A percentile compares a stretch with the other conserved stretches of the same genome.
These are phyloP conservation scores for Albophoma yamanashiensis DNA, from an alignment of 2,329 filamentous ascomycete species.

Conservation along the genomic window DNA sequence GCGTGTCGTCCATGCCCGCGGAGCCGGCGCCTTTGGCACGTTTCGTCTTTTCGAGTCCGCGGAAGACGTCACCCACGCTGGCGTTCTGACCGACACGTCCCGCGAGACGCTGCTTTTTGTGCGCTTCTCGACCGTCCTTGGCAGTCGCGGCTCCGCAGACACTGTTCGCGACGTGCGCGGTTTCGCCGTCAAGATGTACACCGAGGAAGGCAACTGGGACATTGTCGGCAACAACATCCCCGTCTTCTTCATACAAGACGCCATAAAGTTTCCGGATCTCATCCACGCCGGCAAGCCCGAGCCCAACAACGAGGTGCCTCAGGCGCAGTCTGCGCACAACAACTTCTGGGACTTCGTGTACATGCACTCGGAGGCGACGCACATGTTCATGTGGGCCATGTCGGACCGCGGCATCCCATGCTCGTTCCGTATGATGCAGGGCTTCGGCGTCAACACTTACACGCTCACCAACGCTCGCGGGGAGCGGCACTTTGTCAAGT, in stretches of 20 bases:
- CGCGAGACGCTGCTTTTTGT: constrained; percentile 34
- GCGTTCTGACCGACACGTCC: constrained; percentile 42
- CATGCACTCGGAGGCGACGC: constrained; percentile 54
- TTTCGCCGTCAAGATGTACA: constrained; percentile 58
- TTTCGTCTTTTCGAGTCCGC: constrained; percentile 58
- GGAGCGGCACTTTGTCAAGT: constrained; percentile 65
- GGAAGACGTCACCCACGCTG: constrained; percentile 56
- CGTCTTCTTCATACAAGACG: constrained; percentile 61
- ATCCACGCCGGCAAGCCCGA: constrained; percentile 61
- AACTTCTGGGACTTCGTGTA: constrained; percentile 70
- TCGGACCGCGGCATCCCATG: constrained; percentile 63
- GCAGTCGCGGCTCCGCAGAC: constrained; percentile 65
- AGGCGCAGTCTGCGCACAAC: constrained; percentile 61
- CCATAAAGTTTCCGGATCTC: constrained; percentile 54
- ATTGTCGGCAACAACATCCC: constrained; percentile 60
- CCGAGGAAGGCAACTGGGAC: constrained; percentile 60
- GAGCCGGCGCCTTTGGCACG: constrained; percentile 58
- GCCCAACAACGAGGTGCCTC: constrained; percentile 63
- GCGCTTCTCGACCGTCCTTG: constrained; percentile 70
- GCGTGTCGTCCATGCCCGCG: constrained; percentile 60
- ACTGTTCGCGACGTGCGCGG: constrained; percentile 76
- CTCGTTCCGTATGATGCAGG: constrained; percentile 77
- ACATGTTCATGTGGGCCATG: constrained; percentile 76
- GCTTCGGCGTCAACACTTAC: constrained; percentile 75
- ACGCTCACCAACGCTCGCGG: constrained; percentile 58